Evolutionary conservation across 208 protist genomes (phyloP).

Genomic region (Trichomonas gallinae): DNA sequence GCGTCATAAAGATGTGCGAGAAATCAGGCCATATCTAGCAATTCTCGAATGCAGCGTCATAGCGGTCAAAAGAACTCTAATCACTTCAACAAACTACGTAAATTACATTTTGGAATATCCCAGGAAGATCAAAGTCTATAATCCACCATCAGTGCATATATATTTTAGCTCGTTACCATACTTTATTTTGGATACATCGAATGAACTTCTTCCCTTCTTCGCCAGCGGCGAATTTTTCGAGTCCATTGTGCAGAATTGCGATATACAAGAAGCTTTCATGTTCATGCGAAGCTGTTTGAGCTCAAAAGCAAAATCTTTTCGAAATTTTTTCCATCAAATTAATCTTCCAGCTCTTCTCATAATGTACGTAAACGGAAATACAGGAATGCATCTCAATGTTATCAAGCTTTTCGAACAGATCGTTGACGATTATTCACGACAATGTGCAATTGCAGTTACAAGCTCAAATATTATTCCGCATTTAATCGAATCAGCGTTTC

Average conservation of each 20-base stretch:
- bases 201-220: not conserved
- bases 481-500: not conserved
- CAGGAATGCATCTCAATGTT: not conserved
- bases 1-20: not conserved
- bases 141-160: not conserved
- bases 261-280: not conserved
- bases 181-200: not conserved
- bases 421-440: not conserved
- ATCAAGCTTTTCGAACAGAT: not conserved
- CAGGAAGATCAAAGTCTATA: not conserved
- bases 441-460: not conserved
- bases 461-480: not conserved
- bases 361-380: not conserved
- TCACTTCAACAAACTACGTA: not conserved
- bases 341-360: not conserved
- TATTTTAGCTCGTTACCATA: not conserved
- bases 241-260: not conserved
- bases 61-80: not conserved
- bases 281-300: not conserved
- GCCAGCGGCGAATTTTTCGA: not conserved
- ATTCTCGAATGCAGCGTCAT: not conserved
- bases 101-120: not conserved
- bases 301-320: not conserved
- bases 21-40: not conserved
- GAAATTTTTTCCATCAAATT: not conserved